Conservation (phyloP, 2,329 filamentous ascomycete genomes). For the Neofusicoccum parvum region DNA sequence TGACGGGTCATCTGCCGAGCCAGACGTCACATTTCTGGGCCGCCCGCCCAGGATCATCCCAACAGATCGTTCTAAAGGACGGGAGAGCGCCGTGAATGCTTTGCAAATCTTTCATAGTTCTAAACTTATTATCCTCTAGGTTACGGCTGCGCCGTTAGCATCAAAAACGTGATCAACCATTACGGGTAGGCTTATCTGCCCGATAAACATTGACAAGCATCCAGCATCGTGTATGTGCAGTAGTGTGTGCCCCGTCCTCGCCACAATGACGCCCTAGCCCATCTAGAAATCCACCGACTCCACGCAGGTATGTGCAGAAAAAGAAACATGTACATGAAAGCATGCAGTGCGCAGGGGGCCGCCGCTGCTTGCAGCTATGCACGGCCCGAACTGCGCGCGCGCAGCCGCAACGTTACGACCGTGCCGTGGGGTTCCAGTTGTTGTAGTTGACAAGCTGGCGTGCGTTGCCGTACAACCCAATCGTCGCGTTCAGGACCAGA, state of each 20-base stretch:
- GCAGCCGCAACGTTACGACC: conserved; percentile 29
- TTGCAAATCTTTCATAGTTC: background rate
- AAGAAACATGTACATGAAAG: conserved; percentile 18
- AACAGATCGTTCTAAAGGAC: background rate
- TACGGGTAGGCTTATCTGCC: background rate
- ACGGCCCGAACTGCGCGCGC: background rate
- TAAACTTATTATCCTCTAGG: background rate
- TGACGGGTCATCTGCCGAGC: background rate
- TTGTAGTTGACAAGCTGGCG: conserved; percentile 50
- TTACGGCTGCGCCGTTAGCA: background rate
- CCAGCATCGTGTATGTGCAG: conserved; percentile 4
- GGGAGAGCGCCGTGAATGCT: background rate
- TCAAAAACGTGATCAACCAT: background rate
- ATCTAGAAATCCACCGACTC: conserved; percentile 1
- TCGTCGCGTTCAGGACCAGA: conserved; percentile 46
- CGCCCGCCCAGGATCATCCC: background rate
- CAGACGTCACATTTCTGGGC: background rate
- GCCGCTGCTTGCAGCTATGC: background rate
- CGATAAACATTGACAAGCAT: background rate
- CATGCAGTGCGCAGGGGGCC: conserved; percentile 15
- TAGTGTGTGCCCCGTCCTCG: background rate
- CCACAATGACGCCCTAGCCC: background rate
- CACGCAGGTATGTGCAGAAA: background rate
- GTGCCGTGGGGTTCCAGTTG: conserved; percentile 52
- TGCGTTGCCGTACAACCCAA: conserved; percentile 52